Evolutionary conservation across 2,329 filamentous ascomycete species (phyloP), one percentile per base, ranked within the genome.

Genomic region (Pseudocercospora crystallina): DNA sequence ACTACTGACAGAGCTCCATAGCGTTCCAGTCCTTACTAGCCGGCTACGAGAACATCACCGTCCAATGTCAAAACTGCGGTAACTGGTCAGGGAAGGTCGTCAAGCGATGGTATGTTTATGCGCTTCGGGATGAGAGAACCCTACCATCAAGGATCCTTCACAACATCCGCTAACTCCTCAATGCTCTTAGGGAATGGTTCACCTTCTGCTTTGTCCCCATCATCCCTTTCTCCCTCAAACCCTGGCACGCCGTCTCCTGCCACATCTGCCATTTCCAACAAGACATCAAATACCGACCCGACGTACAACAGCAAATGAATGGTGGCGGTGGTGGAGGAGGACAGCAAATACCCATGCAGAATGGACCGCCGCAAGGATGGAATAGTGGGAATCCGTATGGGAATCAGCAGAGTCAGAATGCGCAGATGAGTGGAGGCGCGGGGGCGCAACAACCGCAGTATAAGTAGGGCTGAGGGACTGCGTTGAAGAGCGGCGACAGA

Each of bases 181-280:
- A 5, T 13, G 12, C 8, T 7, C 29, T 7, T 37, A 72, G 70
- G 71, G 67, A 76, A 36, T 90, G 86, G 84, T 90, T 90, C 65
- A 90, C 87, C 5, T 84, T 61, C 44, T 61, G 58, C 43, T 61
- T 58, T 47, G 42, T 54, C 20, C 47, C 44, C 2, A 69, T 91
- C 39, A 76, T 91, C 20, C 87, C 87, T 0, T 84, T 90, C 64
- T 84, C 81, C 20, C 60, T 77, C 5, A 77, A 77, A 53, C 75
- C 76, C 0, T 71, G 69, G 61, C 69, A 69, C 61, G 86, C 90
- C 63, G 79, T 92, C 49, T 75, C 78, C 52, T 92, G 87, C 74
- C 79, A 83, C 64, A 83, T 90, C 68, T 92, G 87, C 78, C 83
- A 85, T 67, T 90, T 89, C 67, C 79, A 82, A 57, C 86, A 91